These are phyloP conservation scores for barley (Hordeum vulgare) DNA, from an alignment of 176 grass and related monocot genomes.

Conservation along the genomic window MorexV3_pseudomolecules_assembly NC_058520.1:26727966-26728465, in stretches of 20 bases:
- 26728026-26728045: neutral
- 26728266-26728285: too few relatives aligned
- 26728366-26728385: too few relatives aligned
- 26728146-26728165: neutral
- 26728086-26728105: neutral
- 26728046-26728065: neutral
- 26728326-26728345: too few relatives aligned
- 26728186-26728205: neutral
- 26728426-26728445: too few relatives aligned
- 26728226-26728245: too few relatives aligned
- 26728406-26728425: too few relatives aligned
- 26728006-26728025: neutral
- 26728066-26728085: neutral
- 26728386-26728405: too few relatives aligned
- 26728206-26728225: neutral
- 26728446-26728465: too few relatives aligned
- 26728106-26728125: neutral
- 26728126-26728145: neutral
- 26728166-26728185: neutral
- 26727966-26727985: neutral
- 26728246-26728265: too few relatives aligned
- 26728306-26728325: too few relatives aligned
- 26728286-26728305: too few relatives aligned
- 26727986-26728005: neutral
- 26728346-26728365: too few relatives aligned